Percentiles rank a stretch among this genome's conserved stretches.
These are phyloP conservation scores for Pseudonitzschia multiseries DNA, from an alignment of 108 stramenopile species.

Conservation along the genomic window DNA sequence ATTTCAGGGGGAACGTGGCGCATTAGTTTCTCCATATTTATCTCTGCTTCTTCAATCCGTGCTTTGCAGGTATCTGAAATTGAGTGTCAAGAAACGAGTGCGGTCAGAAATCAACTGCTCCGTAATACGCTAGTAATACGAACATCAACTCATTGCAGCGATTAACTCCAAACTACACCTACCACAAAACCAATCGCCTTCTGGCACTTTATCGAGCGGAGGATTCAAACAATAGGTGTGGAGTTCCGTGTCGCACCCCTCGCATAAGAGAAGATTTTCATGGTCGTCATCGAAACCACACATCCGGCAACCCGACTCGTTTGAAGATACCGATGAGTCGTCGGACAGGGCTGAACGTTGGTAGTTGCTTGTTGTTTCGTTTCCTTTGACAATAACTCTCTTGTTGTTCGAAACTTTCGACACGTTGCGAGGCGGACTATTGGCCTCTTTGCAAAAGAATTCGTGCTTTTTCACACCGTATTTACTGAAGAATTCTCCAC, in stretches of 20 bases:
- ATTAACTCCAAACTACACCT: too few species aligned
- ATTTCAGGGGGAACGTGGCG: constrained; percentile 47
- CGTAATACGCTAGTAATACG: too few species aligned
- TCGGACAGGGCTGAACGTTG: not conserved
- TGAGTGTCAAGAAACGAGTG: not conserved
- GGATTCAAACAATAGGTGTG: constrained; percentile 71
- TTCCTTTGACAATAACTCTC: not conserved
- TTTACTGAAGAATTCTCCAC: too few species aligned
- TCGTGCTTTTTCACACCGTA: too few species aligned
- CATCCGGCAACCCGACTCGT: constrained; percentile 44
- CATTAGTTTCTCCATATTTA: not conserved
- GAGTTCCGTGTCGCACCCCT: constrained; percentile 72
- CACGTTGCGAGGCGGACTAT: too few species aligned
- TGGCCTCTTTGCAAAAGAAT: too few species aligned
- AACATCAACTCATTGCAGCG: too few species aligned
- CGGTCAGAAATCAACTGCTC: too few species aligned
- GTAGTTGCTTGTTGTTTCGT: too few species aligned
- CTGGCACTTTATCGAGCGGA: constrained; percentile 55
- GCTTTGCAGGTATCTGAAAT: not conserved
- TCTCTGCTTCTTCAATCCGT: constrained; percentile 2
- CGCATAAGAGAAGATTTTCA: constrained; percentile 64
- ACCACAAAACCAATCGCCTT: constrained; percentile 78
- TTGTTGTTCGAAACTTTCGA: not conserved
- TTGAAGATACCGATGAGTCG: not conserved
- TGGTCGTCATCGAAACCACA: constrained; percentile 70